Evolutionary conservation across 2,329 filamentous ascomycete genomes (phyloP), one percentile per base, ranked within the genome.

Genomic region (Myrmaecium sp.): DNA sequence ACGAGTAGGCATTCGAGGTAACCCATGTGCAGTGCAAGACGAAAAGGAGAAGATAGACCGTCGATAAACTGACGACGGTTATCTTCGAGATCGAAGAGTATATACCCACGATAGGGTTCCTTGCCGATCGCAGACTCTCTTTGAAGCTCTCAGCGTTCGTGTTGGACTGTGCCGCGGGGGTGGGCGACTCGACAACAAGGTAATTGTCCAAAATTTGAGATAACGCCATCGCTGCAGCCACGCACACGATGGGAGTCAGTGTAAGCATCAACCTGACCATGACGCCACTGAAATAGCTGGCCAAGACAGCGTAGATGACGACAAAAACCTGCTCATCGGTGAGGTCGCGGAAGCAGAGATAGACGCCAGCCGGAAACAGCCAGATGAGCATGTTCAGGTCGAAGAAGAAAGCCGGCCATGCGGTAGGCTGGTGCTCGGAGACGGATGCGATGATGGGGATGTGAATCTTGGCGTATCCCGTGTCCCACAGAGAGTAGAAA

Each of bases 371-470:
- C 4, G 89, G 89, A 71, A 98, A 95, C 27, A 98, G 72, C 89
- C 89, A 98, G 57, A 98, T 93, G 44, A 98, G 68, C 62, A 98
- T 74, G 62, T 92, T 94, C 41, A 98, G 66, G 46, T 98, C 89
- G 54, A 98, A 98, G 64, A 98, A 98, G 66, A 94, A 98, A 10
- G 91, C 82, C 3, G 89, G 89, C 89, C 89, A 98, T 22, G 89
- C 89, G 19, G 89, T 98, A 29, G 89, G 89, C 59, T 98, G 89
- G 60, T 98, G 89, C 59, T 98, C 89, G 1, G 89, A 98, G 24
- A 98, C 89, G n/a, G 89, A 98, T 3, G 89, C 89, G 51, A 98
- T 98, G 49, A 98, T 98, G 34, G 89, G 89, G 48, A 98, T 98
- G 48, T 98, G 89, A 36, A 95, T 91, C 66, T 98, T 98, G 44